Percentiles rank a stretch among this genome's conserved stretches.
Evolutionary conservation across 2,329 filamentous ascomycete genomes (phyloP).

Genomic region (Botrytis tulipae): DNA sequence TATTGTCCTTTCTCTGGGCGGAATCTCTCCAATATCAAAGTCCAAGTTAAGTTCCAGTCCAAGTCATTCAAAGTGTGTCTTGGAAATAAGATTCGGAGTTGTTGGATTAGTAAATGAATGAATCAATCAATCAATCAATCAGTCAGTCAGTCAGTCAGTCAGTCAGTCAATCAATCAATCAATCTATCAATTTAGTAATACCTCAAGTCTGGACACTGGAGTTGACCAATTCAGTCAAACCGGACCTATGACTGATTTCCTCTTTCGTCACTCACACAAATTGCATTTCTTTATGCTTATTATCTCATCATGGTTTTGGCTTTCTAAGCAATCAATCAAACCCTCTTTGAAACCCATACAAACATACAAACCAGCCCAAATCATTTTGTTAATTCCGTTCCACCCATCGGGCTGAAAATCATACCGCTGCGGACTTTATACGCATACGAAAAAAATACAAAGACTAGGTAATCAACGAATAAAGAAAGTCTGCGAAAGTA

Average conservation of each 20-base stretch:
- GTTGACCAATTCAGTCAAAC: background rate
- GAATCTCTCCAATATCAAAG: background rate
- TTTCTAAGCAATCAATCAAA: background rate
- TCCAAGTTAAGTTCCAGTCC: background rate
- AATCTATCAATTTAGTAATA: background rate
- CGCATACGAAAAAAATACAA: background rate
- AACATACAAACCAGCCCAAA: no score
- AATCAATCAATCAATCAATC: background rate
- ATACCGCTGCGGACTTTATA: background rate
- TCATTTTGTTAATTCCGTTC: background rate
- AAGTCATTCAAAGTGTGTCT: no score
- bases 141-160: background rate
- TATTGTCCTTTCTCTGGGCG: background rate
- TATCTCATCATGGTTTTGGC: background rate
- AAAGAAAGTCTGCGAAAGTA: background rate
- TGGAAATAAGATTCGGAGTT: constrained; percentile 12
- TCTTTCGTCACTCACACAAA: no score
- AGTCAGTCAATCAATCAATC: background rate
- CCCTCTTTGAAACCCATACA: no score
- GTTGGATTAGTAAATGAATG: background rate
- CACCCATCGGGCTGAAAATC: constrained; percentile 4
- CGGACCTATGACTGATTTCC: background rate
- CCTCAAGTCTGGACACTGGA: background rate
- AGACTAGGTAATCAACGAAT: background rate
- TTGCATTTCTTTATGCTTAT: no score